Percentiles rank a stretch among this genome's conserved stretches.
phyloP scores from a whole-genome alignment of 2,329 filamentous ascomycete genomes.

The Colletotrichum sp. region DNA sequence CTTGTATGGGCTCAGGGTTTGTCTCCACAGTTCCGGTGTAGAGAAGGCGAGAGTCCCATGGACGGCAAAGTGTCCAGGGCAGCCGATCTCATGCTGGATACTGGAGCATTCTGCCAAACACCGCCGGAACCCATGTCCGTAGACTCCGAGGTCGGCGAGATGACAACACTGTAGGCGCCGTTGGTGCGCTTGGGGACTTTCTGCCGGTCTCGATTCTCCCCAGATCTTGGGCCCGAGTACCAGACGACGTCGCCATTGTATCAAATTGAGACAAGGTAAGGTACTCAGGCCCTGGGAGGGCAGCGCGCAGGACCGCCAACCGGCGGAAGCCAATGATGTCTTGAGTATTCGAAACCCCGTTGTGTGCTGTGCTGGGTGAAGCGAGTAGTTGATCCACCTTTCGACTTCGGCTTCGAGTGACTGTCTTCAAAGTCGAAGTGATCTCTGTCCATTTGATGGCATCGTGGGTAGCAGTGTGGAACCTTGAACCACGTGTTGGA shows the following conservation, averaged over 20 bases:
- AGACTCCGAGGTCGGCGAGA: neutral
- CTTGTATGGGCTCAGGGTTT: neutral
- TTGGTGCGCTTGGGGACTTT: neutral
- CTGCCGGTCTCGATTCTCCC: rapidly evolving
- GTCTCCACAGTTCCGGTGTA: neutral
- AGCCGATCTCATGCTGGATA: rapidly evolving
- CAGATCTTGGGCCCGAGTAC: rapidly evolving
- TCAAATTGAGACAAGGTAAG: neutral
- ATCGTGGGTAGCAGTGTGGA: neutral
- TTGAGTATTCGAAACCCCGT: neutral
- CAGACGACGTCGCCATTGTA: neutral
- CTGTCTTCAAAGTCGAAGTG: neutral
- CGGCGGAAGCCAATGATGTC: neutral
- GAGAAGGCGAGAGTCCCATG: neutral
- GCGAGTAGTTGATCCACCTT: neutral
- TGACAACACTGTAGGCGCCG: neutral
- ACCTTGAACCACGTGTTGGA: neutral
- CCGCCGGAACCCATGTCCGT: neutral
- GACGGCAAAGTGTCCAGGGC: rapidly evolving
- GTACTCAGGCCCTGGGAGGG: neutral
- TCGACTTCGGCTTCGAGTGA: neutral
- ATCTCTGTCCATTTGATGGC: neutral
- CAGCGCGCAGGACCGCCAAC: rapidly evolving
- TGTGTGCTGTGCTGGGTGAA: neutral
- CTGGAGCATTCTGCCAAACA: rapidly evolving